Evolutionary conservation across 108 stramenopile species (phyloP), one percentile per base, ranked within the genome.

Genomic region (Fragilaria radians): DNA sequence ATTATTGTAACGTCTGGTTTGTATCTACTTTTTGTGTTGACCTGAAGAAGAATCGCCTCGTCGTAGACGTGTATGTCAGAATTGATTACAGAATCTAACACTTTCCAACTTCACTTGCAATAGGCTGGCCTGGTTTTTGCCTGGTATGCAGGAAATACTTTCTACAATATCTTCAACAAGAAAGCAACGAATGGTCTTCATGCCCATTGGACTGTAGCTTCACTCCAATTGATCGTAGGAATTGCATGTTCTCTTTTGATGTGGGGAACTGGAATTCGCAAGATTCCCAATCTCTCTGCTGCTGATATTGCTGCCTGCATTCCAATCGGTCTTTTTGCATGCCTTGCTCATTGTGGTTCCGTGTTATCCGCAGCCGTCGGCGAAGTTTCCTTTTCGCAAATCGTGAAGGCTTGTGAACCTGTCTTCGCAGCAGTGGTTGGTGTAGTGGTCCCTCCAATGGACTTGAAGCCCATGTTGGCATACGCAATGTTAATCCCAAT

Each of bases 371-470:
- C 95, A 53, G 93, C 91, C 60, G 95, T 94, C 29, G 96, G 95
- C 17, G 93, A 94, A 53, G 96, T 97, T 25, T 89, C 87, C 62
- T 97, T 97, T 67, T 90, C 94, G 25, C 96, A 97, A 66, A 96
- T 97, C 63, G 95, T 97, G 55, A 97, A 97, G 77, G 96, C 96
- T 24, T 87, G 88, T 62, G 96, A 97, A 74, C 96, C 96, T 18
- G 89, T 88, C 47, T 96, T 97, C 68, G 92, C 95, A 28, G 96
- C 95, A 7, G 70, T 84, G 18, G 72, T 97, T 33, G 93, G 94
- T 19, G 71, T 93, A 19, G 61, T 96, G 31, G 57, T 90, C 51
- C 91, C 92, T 27, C 85, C 86, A 27, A 70, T 76, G 56, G 86
- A 89, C 56, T 65, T 93, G 34, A 93, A 96, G 68, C 86, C 89